Conservation (phyloP, 1,284 basidiomycete genomes). For the Cryptococcus floricola region DNA sequence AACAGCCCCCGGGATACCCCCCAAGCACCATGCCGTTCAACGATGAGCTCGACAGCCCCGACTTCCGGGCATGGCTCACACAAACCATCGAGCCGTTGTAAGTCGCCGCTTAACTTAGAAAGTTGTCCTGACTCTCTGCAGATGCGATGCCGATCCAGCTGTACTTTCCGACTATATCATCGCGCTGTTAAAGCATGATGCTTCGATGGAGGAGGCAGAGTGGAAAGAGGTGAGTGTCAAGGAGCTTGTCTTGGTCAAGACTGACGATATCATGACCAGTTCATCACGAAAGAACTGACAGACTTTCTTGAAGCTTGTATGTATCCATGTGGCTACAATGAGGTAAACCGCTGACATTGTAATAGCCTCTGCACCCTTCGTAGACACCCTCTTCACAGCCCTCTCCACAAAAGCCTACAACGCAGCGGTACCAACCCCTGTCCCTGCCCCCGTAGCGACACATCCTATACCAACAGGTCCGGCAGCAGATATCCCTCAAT, state of each 20-base stretch:
- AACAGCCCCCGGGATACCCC: too few relatives aligned
- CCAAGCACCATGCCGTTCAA: conserved; percentile 29
- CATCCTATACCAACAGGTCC: conserved; percentile 18
- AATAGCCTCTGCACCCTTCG: conserved; percentile 70
- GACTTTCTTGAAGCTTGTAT: conserved; percentile 73
- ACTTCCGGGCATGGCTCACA: conserved; percentile 64
- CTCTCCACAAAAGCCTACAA: conserved; percentile 77
- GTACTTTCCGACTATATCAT: conserved; percentile 92
- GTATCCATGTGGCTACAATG: neutral
- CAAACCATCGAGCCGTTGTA: conserved; percentile 81
- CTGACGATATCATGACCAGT: conserved; percentile 18
- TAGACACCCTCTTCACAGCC: conserved; percentile 76
- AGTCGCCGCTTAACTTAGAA: conserved; percentile 25
- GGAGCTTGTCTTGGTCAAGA: conserved; percentile 1
- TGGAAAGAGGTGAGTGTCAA: conserved; percentile 59
- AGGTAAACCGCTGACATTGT: neutral
- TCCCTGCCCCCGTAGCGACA: conserved; percentile 21
- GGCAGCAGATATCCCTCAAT: neutral
- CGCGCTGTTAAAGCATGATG: conserved; percentile 87
- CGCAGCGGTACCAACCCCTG: conserved; percentile 40
- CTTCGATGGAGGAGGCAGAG: conserved; percentile 63
- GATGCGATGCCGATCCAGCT: conserved; percentile 92
- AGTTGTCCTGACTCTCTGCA: conserved; percentile 43
- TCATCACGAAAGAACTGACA: conserved; percentile 70
- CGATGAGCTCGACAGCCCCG: conserved; percentile 34